A percentile compares a stretch with the other conserved stretches of the same genome.
Conservation (phyloP, 2,329 filamentous ascomycete genomes). For the Huntiella bhutanensis region DNA sequence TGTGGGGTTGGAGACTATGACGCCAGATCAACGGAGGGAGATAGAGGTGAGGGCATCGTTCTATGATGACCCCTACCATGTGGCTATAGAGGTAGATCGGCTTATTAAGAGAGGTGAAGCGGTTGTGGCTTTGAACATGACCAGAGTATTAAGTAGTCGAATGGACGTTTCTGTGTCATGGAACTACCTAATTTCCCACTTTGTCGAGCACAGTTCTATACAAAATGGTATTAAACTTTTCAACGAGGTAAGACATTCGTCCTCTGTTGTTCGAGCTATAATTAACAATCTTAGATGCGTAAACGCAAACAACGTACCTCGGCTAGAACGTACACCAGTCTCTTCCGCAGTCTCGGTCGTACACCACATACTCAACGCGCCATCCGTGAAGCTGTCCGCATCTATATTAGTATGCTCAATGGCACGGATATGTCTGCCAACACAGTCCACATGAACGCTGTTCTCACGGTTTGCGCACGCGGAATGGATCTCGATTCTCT, state of each 20-base stretch:
- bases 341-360: constrained; percentile 55
- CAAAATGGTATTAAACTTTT: constrained; percentile 58
- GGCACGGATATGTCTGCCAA: constrained; percentile 48
- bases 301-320: constrained; percentile 71
- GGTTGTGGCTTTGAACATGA: constrained; percentile 48
- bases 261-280: background rate
- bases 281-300: constrained; percentile 54
- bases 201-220: constrained; percentile 41
- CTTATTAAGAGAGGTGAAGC: constrained; percentile 39
- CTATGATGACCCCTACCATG: constrained; percentile 50
- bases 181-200: constrained; percentile 67
- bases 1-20: constrained; percentile 2
- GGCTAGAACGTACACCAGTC: constrained; percentile 62
- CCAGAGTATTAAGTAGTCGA: constrained; percentile 47
- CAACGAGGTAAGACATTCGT: constrained; percentile 49
- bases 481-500: constrained; percentile 61
- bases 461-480: constrained; percentile 62
- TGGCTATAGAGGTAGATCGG: constrained; percentile 47
- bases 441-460: constrained; percentile 71
- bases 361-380: constrained; percentile 39
- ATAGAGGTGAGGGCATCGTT: constrained; percentile 17
- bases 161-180: constrained; percentile 56
- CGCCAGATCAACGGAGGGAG: constrained; percentile 1
- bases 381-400: constrained; percentile 47
- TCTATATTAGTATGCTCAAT: constrained; percentile 58